phyloP scores from a whole-genome alignment of 1,284 basidiomycete genomes.

The Coriolopsis trogii region DNA sequence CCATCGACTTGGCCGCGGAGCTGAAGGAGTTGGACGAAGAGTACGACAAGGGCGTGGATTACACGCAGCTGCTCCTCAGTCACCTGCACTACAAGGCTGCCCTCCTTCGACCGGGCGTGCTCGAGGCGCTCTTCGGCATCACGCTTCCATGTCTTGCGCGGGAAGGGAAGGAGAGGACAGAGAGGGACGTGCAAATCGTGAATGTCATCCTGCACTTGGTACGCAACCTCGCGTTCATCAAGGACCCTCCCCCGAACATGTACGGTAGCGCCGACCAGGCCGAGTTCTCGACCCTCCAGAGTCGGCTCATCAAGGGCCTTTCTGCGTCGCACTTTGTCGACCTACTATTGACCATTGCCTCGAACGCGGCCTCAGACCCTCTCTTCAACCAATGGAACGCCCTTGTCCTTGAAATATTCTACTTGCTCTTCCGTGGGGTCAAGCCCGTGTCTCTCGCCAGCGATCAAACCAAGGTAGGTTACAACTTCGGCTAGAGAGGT shows the following conservation, averaged over 20 bases:
- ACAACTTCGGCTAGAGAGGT: background rate
- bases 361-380: constrained; percentile 65
- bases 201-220: constrained; percentile 88
- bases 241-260: constrained; percentile 74
- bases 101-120: constrained; percentile 64
- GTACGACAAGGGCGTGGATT: constrained; percentile 78
- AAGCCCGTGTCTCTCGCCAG: constrained; percentile 62
- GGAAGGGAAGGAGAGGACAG: constrained; percentile 61
- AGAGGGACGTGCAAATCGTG: constrained; percentile 84
- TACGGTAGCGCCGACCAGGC: constrained; percentile 74
- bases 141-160: constrained; percentile 73
- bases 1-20: constrained; percentile 91
- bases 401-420: constrained; percentile 87
- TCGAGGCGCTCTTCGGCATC: constrained; percentile 72
- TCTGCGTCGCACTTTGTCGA: constrained; percentile 77
- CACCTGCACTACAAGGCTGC: constrained; percentile 89
- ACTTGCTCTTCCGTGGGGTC: constrained; percentile 82
- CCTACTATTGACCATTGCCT: constrained; percentile 82
- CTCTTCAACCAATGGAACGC: constrained; percentile 86
- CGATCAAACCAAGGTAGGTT: constrained; percentile 70
- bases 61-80: constrained; percentile 77
- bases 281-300: constrained; percentile 78
- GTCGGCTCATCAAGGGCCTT: constrained; percentile 72
- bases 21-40: constrained; percentile 87
- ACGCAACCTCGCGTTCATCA: constrained; percentile 89